Evolutionary conservation across 371 early-diverging fungal genomes (phyloP), one percentile per base, ranked within the genome.

Genomic region (Mortierella sp.): DNA sequence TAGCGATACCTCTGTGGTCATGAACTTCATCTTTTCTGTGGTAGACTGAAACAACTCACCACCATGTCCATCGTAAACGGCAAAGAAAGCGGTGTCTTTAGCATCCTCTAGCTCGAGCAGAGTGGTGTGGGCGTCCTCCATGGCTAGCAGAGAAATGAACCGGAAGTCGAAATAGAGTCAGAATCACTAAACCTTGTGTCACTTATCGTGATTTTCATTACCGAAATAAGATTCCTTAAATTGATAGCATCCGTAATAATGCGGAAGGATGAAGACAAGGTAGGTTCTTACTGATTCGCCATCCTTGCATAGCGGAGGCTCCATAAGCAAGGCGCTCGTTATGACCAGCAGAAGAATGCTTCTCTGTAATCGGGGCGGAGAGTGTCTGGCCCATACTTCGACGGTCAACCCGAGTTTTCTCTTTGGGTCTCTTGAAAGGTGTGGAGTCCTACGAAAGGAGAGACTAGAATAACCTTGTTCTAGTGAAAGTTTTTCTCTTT

Each of bases 341-440:
- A 26, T 81, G 79, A 30, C 90, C 96, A 30, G 75, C 55, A 14
- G 88, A 83, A 6, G 94, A 88, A 63, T 92, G 87, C 82, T 97
- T 98, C 37, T 91, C 93, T 14, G 87, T 90, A 48, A 96, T 85
- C 43, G 98, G 98, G 68, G 95, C 94, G 56, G 95, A 93, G 34
- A 97, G 89, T 60, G 95, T 95, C 80, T 97, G 98, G 58, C 98
- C 98, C 98, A 97, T 96, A n/a, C n/a, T n/a, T n/a, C n/a, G n/a
- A n/a, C n/a, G n/a, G n/a, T n/a, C n/a, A n/a, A n/a, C n/a, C n/a
- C n/a, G n/a, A n/a, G n/a, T n/a, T n/a, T n/a, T n/a, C n/a, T n/a
- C n/a, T n/a, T n/a, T n/a, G n/a, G n/a, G n/a, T n/a, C n/a, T n/a
- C n/a, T n/a, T n/a, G n/a, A n/a, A n/a, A n/a, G n/a, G n/a, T n/a